Evolutionary conservation across 2,329 filamentous ascomycete genomes (phyloP), one percentile per base, ranked within the genome.

Genomic region (Diplodia intermedia): DNA sequence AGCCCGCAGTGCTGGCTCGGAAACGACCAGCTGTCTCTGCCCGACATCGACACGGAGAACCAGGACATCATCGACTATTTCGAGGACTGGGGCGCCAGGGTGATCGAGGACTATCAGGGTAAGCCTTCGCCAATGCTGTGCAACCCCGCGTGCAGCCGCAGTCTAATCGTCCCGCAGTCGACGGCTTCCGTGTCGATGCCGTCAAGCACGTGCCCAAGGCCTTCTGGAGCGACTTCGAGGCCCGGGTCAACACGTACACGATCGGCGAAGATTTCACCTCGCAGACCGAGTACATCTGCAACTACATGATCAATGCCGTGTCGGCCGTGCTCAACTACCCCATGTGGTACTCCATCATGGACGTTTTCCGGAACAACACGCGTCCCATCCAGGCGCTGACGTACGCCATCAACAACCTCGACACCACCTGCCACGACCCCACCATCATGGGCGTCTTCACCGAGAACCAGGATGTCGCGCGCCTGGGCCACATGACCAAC

Each of bases 261-360:
- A 80, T 89, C 15, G 88, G 88, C 11, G 88, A 90, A 73, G 86
- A 89, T 3, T 85, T 82, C 62, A 80, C 87, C 38, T 86, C 86
- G 33, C 79, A 85, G 70, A 81, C 85, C 1, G 69, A 75, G 9
- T 87, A 86, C 71, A 78, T 86, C 0, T 79, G 82, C 23, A 82
- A 82, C 11, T 90, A 88, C 72, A 82, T 87, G 53, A 77, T 80
- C 57, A 63, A 63, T 11, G 76, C 82, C 66, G 83, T 89, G 79
- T 81, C 82, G n/a, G 87, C 87, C 15, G 76, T 90, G 36, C 77
- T 90, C 69, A 88, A 90, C 78, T 90, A 89, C 71, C 82, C 86
- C 0, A 76, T 80, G 71, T 86, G 80, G 71, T 81, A 80, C 66
- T 73, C 76, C 0, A 76, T 80, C 74, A 79, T 76, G 66, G 74